Percentiles rank a stretch among this genome's conserved stretches.
Evolutionary conservation across 1,284 basidiomycete species (phyloP).

Genomic region (Ceratobasidium sp.): DNA sequence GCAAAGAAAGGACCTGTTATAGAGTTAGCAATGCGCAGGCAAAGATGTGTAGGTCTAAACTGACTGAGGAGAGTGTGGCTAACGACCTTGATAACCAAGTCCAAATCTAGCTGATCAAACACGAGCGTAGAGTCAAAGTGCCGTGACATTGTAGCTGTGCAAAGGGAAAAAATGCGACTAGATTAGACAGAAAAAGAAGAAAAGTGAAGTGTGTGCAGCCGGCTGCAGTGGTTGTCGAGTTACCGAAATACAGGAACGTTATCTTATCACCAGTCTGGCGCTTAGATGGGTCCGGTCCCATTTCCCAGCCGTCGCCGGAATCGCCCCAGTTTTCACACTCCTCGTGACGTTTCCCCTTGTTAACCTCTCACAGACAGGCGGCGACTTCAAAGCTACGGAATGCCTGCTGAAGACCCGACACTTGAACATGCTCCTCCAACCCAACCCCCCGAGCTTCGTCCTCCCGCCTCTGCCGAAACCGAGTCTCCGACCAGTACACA

Average conservation of each 20-base stretch:
- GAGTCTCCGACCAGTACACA: not conserved
- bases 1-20: constrained; percentile 79
- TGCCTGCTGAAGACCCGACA: constrained; percentile 1
- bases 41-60: constrained; percentile 47
- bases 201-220: constrained; percentile 14
- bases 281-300: constrained; percentile 2
- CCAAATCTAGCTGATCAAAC: constrained; percentile 58
- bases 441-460: not conserved
- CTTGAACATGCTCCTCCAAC: not conserved
- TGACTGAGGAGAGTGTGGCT: constrained; percentile 77
- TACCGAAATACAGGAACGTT: not conserved
- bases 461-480: not conserved
- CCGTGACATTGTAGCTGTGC: constrained; percentile 18
- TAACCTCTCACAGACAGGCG: not conserved
- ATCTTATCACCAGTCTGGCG: constrained; percentile 20
- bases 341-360: not conserved
- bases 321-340: constrained; percentile 16
- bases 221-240: constrained; percentile 32
- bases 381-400: not conserved
- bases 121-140: constrained; percentile 40
- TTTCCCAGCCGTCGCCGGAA: not conserved
- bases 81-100: constrained; percentile 77
- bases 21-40: not conserved
- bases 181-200: not conserved
- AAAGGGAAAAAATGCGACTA: not conserved